Percentiles rank a stretch among this genome's conserved stretches.
Evolutionary conservation across 1,139 yeast species (phyloP).

Genomic region (Candida labiduridarum): DNA sequence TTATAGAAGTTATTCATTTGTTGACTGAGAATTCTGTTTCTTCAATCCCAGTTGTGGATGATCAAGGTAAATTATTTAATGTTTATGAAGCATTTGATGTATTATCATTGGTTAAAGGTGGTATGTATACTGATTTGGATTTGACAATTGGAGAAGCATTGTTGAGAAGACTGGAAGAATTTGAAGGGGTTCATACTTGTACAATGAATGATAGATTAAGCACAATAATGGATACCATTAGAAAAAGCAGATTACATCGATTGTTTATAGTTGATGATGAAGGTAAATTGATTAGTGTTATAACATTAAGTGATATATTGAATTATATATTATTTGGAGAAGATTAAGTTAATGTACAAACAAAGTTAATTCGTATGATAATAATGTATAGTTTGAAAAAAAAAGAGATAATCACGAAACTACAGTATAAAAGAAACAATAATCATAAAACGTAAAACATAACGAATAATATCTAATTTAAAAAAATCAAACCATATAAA

Average conservation of each 20-base stretch:
- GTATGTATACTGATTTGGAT: conserved; percentile 87
- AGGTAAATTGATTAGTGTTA: conserved; percentile 77
- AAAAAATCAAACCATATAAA: conserved; percentile 1
- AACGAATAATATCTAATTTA: background rate
- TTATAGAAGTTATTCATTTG: conserved; percentile 87
- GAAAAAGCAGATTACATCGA: conserved; percentile 89
- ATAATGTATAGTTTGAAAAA: no score
- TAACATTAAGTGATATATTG: conserved; percentile 89
- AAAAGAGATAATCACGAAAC: no score
- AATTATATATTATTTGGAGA: conserved; percentile 78
- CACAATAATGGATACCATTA: conserved; percentile 90
- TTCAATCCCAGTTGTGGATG: conserved; percentile 92
- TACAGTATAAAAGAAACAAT: background rate
- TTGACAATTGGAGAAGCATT: conserved; percentile 95
- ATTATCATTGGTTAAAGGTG: conserved; percentile 89
- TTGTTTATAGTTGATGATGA: conserved; percentile 87
- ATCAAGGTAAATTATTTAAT: conserved; percentile 70
- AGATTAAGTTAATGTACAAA: conserved; percentile 24
- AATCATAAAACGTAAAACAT: background rate
- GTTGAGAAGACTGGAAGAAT: conserved; percentile 92
- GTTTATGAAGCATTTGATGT: conserved; percentile 98
- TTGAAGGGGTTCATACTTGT: conserved; percentile 97
- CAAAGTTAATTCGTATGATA: background rate
- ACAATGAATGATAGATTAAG: conserved; percentile 85
- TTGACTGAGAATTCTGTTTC: conserved; percentile 80